Percentiles rank a stretch among this genome's conserved stretches.
Conservation (phyloP, 768 basidiomycete species). For the Gloeopeniophorella convolvens region DNA sequence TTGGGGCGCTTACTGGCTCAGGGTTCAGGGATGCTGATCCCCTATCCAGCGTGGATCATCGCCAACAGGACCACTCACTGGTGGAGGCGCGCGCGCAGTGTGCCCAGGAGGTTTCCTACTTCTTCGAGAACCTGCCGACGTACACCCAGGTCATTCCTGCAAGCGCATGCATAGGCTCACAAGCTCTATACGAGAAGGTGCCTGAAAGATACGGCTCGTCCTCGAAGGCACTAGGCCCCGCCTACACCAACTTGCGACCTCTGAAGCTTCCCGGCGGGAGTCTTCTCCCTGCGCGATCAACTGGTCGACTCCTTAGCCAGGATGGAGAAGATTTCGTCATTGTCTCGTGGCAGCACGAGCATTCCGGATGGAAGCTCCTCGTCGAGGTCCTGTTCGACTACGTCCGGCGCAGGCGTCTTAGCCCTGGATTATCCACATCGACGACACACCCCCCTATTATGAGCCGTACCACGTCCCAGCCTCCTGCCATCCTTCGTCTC, state of each 20-base stretch:
- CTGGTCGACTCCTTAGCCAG: slow-evolving; percentile 64
- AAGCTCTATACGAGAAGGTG: slow-evolving; percentile 66
- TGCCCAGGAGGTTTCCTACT: slow-evolving; percentile 65
- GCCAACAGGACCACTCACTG: slow-evolving; percentile 33
- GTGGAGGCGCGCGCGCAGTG: slow-evolving; percentile 52
- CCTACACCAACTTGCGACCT: slow-evolving; percentile 59
- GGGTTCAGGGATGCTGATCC: slow-evolving; percentile 75
- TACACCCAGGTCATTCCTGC: slow-evolving; percentile 70
- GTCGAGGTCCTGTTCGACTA: slow-evolving; percentile 78
- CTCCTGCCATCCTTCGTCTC: slow-evolving; percentile 35
- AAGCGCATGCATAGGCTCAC: slow-evolving; percentile 54
- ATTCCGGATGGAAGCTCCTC: slow-evolving; percentile 83
- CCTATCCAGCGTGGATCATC: slow-evolving; percentile 46
- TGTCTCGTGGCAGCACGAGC: slow-evolving; percentile 73
- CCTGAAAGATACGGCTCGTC: slow-evolving; percentile 53
- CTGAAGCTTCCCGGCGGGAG: slow-evolving; percentile 74
- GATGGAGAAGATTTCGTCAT: slow-evolving; percentile 65
- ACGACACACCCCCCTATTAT: background rate
- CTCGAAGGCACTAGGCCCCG: slow-evolving; percentile 41
- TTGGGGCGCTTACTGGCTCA: slow-evolving; percentile 69
- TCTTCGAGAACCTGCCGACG: slow-evolving; percentile 62
- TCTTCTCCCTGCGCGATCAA: slow-evolving; percentile 56
- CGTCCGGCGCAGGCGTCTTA: slow-evolving; percentile 49
- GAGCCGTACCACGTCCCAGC: slow-evolving; percentile 3
- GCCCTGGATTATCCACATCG: slow-evolving; percentile 24